A percentile compares a stretch with the other conserved stretches of the same genome.
phyloP scores from a whole-genome alignment of 2,329 filamentous ascomycete genomes.

The Fusarium sp. region DNA sequence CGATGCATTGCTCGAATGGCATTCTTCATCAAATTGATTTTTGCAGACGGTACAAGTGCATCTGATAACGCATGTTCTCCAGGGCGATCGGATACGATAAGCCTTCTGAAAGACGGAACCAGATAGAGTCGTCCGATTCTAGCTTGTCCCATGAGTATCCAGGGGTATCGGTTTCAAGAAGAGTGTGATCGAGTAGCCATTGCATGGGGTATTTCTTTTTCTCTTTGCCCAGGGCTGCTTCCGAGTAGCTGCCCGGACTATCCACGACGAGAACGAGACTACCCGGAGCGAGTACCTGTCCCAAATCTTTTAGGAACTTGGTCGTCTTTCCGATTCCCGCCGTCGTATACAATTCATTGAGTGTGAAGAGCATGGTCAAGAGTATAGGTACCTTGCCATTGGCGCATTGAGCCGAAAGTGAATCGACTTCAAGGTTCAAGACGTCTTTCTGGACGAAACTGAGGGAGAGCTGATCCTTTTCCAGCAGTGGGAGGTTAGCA shows the following conservation, averaged over 20 bases:
- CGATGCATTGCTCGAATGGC: constrained; percentile 14
- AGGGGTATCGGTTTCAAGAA: constrained; percentile 63
- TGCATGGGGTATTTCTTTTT: constrained; percentile 87
- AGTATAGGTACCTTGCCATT: constrained; percentile 59
- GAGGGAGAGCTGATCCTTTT: constrained; percentile 53
- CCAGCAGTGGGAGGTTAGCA: constrained; percentile 60
- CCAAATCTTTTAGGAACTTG: constrained; percentile 77
- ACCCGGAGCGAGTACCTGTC: constrained; percentile 65
- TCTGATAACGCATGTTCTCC: constrained; percentile 95
- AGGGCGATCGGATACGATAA: constrained; percentile 85
- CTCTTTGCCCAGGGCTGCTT: constrained; percentile 74
- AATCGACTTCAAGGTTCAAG: constrained; percentile 55
- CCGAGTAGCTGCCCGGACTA: constrained; percentile 93
- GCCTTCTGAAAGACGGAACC: constrained; percentile 79
- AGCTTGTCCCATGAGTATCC: constrained; percentile 77
- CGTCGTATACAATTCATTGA: constrained; percentile 92
- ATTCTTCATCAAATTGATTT: constrained; percentile 36
- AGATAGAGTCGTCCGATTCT: constrained; percentile 79
- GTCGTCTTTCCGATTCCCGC: constrained; percentile 81
- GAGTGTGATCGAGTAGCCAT: constrained; percentile 87
- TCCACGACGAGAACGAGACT: constrained; percentile 87
- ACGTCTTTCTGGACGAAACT: constrained; percentile 63
- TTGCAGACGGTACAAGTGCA: constrained; percentile 77
- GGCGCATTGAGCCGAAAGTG: constrained; percentile 51
- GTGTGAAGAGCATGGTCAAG: constrained; percentile 89